Evolutionary conservation across 768 basidiomycete species (phyloP), one percentile per base, ranked within the genome.

Genomic region (Leccinum subgranulosum): DNA sequence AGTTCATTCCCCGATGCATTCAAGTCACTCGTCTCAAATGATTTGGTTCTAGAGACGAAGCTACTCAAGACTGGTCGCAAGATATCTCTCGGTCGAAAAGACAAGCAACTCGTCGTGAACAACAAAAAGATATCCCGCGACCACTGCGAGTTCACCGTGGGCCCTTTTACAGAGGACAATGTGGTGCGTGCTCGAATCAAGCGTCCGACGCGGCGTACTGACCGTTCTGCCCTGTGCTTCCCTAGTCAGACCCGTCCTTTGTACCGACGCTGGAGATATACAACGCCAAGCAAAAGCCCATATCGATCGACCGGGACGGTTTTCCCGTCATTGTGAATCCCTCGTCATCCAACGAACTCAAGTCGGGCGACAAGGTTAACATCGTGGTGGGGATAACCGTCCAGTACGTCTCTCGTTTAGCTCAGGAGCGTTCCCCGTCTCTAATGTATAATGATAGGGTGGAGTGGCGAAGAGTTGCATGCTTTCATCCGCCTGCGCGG

Each of bases 61-160:
- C 69, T 90, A 21, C 74, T 92, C 46, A 89, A 86, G 67, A 76
- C 86, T 2, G 80, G 81, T 15, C 77, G 70, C 36, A 75, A 74
- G 12, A 85, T 88, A 56, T 36, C 64, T 0, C 61, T 91, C 1
- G 87, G 88, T 15, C 77, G 90, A 43, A 86, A 82, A 69, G 81
- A 77, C 1, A 70, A 72, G 45, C 74, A 75, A 0, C 72, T 92
- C 2, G 28, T 77, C 4, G 72, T 91, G 48, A 80, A 79, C 57
- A 79, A 77, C 73, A 84, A 84, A 65, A 86, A 83, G 66, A 77
- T 92, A 48, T 91, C 89, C 0, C 76, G 79, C 28, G 74, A 81
- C 21, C 85, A 88, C 60, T 84, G 82, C 49, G 70, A 77, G 49
- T 81, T 92, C 55, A 71, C 73, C 6, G 84, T 91, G 4, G 84